Evolutionary conservation across 495 filamentous ascomycete genomes (phyloP).

Genomic region (Collariella sp.): DNA sequence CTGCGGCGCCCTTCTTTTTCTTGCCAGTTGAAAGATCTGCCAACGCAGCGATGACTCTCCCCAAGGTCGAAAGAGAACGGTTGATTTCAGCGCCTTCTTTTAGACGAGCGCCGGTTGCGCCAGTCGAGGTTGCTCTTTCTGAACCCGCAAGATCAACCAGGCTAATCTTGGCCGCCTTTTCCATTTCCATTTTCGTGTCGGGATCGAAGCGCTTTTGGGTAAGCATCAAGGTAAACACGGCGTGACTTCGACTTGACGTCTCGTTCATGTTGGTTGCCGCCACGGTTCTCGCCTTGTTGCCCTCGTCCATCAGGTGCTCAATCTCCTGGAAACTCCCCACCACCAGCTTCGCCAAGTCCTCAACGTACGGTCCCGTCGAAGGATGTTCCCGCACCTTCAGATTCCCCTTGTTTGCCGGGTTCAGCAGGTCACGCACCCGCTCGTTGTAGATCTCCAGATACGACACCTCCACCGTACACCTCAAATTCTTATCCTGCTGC

Average conservation of each 20-base stretch:
- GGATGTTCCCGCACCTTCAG: constrained; percentile 96
- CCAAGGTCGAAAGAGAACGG: constrained; percentile 88
- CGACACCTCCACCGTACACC: constrained; percentile 93
- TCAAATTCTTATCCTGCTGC: constrained; percentile 67
- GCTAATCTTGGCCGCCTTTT: constrained; percentile 97
- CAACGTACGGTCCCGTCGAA: constrained; percentile 93
- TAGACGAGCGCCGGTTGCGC: constrained; percentile 87
- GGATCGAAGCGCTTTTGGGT: constrained; percentile 89
- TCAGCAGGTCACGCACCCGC: constrained; percentile 89
- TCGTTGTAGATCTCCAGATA: constrained; percentile 99
- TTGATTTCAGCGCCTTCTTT: constrained; percentile 99
- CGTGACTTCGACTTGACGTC: constrained; percentile 94
- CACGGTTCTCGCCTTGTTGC: constrained; percentile 96
- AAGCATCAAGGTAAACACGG: constrained; percentile 93
- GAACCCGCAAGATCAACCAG: constrained; percentile 97
- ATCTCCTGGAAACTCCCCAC: constrained; percentile 95
- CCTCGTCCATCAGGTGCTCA: constrained; percentile 97
- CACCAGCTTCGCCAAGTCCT: constrained; percentile 94
- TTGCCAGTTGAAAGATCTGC: constrained; percentile 85
- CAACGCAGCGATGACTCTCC: constrained; percentile 94
- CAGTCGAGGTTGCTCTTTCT: constrained; percentile 90
- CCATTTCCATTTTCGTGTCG: constrained; percentile 91
- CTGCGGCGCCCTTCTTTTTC: constrained; percentile 57
- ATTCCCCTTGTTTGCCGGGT: constrained; percentile 93
- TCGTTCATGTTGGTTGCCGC: constrained; percentile 99